Evolutionary conservation across 352 stramenopile genomes (phyloP), one percentile per base, ranked within the genome.

Genomic region (Thalassiosira hispida): DNA sequence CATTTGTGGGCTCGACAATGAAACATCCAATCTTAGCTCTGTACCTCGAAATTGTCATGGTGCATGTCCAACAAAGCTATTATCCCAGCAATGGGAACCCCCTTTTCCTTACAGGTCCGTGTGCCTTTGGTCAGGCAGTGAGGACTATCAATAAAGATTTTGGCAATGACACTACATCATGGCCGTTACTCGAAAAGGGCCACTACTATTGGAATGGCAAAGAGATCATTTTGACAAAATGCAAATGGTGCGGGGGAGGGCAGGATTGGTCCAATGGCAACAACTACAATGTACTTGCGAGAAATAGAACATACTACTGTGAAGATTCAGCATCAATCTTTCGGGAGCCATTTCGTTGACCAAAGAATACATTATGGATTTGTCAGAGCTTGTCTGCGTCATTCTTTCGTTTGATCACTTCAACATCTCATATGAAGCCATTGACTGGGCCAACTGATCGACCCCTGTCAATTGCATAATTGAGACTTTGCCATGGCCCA

Each of bases 241-340:
- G 73, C 44, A 18, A 64, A 4, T 40, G 29, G 22, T 81, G 73
- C 38, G 63, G 64, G 40, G 33, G 25, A 25, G 62, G 55, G 11
- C 63, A 81, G 47, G 18, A 47, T 14, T 81, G 73, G 73, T 6
- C 1, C 3, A 14, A 65, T 27, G 73, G 73, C 33, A 81, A 81
- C 35, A 71, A 81, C 57, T 81, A 81, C 29, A 55, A 38, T 51
- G 25, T 22, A 0, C 23, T 70, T 23, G 56, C n/a, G 18, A 51
- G 64, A 14, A 57, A 64, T 0, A 57, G 61, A 23, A 12, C 60
- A 31, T 76, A 62, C 56, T 81, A 73, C 35, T 80, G 72, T 73
- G 12, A 53, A 27, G 44, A 53, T 53, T 2, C 44, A 27, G 44
- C 2, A 4, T 16, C 16, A 3, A 53, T 53, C 23, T 53, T 53